Evolutionary conservation across 805 yeast genomes (phyloP), one percentile per base, ranked within the genome.

Genomic region (Tetrapisispora fleetii): DNA sequence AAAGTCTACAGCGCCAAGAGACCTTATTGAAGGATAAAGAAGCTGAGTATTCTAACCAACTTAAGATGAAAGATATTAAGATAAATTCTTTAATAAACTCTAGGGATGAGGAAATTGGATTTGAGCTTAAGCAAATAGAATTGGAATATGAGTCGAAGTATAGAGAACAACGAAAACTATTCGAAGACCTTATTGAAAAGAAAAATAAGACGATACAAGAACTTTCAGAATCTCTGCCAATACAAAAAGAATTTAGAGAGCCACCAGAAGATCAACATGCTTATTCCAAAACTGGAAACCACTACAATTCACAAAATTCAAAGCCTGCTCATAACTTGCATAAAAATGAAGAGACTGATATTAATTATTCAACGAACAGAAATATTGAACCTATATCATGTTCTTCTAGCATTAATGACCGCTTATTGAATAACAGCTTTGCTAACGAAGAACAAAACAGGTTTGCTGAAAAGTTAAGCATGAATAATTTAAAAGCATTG

Each of bases 111-210:
- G 44, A 41, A 32, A 41, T 41, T 13, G 44, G 30, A 18, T 28
- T 41, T 30, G 44, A 41, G 21, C 9, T 41, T 11, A 41, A 41
- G 19, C 44, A 41, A 19, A 41, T 30, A 19, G 44, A 41, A 32
- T 32, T 41, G 14, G 44, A 41, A 32, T 41, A 18, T 32, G 44
- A 41, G 18, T 17, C 11, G 6, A 41, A 41, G 30, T 41, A 30
- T 41, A 18, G 2, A 4, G 44, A 41, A 30, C 44, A 41, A 32
- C 17, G 44, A 30, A 30, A 28, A 30, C 18, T 27, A 19, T 41
- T 41, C 19, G 44, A 41, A 19, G 37, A 41, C 4, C 28, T 41
- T 16, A 41, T 41, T 17, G 30, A 18, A 30, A 22, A 41, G 7
- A 41, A 41, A n/a, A 37, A 41, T 13, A 18, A 41, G 19, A 22